Percentiles rank a stretch among this genome's conserved stretches.
Evolutionary conservation across 768 basidiomycete species (phyloP).

Genomic region (Suillus cothurnatus): DNA sequence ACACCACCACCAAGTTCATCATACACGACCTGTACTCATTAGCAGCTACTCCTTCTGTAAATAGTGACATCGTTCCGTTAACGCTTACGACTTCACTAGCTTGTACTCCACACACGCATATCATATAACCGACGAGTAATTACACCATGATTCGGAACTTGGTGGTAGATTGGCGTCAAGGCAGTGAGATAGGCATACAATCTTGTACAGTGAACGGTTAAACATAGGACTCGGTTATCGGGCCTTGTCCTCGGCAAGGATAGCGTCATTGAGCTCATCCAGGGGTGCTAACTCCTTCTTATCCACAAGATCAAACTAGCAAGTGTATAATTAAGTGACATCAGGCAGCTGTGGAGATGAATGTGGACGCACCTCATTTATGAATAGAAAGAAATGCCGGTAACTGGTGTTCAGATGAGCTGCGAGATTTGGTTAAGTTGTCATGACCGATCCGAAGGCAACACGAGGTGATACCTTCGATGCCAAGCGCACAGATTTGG

Average conservation of each 20-base stretch:
- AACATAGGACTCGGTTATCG: constrained; percentile 18
- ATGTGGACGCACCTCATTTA: constrained; percentile 76
- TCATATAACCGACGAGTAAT: constrained; percentile 1
- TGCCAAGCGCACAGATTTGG: constrained; percentile 96
- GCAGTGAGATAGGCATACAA: constrained; percentile 1
- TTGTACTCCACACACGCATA: constrained; percentile 10
- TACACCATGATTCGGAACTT: background rate
- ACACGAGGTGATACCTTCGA: constrained; percentile 70
- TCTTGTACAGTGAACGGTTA: background rate
- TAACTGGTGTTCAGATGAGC: constrained; percentile 99
- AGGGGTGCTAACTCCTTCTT: constrained; percentile 95
- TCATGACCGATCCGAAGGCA: background rate
- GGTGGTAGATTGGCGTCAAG: background rate
- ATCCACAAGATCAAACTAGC: constrained; percentile 90
- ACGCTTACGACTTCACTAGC: background rate
- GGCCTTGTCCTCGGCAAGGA: constrained; percentile 60
- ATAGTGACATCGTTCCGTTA: background rate
- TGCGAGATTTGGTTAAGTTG: constrained; percentile 33
- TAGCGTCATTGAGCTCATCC: constrained; percentile 93
- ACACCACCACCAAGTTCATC: background rate
- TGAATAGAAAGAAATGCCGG: constrained; percentile 95
- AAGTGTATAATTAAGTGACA: background rate
- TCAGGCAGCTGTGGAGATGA: constrained; percentile 10
- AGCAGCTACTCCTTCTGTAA: constrained; percentile 1
- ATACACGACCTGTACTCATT: constrained; percentile 11